A percentile compares a stretch with the other conserved stretches of the same genome.
Conservation (phyloP, 495 filamentous ascomycete genomes). For the Coniosporium apollinis region DNA sequence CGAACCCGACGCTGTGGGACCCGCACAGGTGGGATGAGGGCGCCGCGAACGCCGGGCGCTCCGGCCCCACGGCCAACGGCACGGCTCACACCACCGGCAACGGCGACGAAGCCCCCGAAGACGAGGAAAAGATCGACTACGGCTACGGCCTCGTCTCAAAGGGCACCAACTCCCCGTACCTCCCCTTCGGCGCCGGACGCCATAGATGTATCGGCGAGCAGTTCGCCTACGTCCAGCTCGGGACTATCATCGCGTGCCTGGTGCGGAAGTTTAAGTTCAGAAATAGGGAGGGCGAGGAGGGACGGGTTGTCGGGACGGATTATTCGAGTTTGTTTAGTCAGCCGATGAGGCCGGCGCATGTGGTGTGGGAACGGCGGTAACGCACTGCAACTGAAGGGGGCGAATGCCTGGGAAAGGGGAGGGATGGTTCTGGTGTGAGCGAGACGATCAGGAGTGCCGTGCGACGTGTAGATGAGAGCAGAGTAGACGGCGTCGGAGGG, state of each 20-base stretch:
- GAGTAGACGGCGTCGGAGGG: too few species aligned
- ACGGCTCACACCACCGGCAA: constrained; percentile 16
- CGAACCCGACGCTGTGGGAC: constrained; percentile 65
- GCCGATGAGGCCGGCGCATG: constrained; percentile 14
- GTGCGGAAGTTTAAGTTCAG: constrained; percentile 60
- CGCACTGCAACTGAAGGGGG: too few species aligned
- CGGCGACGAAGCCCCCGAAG: constrained; percentile 35
- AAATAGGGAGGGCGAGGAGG: constrained; percentile 47
- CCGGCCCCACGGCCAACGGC: background rate
- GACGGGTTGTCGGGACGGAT: constrained; percentile 71
- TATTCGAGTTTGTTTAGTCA: constrained; percentile 36
- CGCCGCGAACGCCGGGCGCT: constrained; percentile 27
- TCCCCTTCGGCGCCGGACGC: constrained; percentile 86
- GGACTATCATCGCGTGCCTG: constrained; percentile 64
- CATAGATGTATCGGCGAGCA: constrained; percentile 96
- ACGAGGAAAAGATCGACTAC: constrained; percentile 71
- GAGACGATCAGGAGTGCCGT: too few species aligned
- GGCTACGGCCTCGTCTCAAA: constrained; percentile 88
- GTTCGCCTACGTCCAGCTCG: constrained; percentile 85
- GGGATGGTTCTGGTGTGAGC: too few species aligned
- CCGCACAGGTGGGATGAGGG: constrained; percentile 66
- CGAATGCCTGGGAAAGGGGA: too few species aligned
- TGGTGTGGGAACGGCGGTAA: constrained; percentile 17
- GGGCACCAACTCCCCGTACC: constrained; percentile 70
- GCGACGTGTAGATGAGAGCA: too few species aligned